Conservation (phyloP, 495 filamentous ascomycete genomes). For the Collariella sp. region DNA sequence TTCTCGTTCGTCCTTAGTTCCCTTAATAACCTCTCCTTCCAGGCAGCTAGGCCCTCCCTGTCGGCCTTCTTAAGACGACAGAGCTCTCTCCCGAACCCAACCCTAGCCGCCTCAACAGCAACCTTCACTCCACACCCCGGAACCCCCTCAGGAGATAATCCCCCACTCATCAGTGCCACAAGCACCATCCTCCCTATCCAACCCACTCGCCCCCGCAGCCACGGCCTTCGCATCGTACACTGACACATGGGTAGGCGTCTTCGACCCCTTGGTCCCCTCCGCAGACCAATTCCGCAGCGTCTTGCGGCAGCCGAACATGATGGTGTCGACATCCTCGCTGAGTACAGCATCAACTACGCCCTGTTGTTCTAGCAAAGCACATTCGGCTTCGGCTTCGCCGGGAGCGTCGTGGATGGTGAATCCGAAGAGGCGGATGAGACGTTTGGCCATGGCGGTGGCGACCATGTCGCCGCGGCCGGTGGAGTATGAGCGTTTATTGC, state of each 20-base stretch:
- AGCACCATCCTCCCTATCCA: conserved; percentile 88
- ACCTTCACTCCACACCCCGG: conserved; percentile 78
- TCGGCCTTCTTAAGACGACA: conserved; percentile 48
- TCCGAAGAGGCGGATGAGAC: conserved; percentile 74
- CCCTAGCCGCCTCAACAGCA: conserved; percentile 82
- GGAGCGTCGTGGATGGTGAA: conserved; percentile 82
- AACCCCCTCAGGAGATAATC: conserved; percentile 92
- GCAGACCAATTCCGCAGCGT: conserved; percentile 79
- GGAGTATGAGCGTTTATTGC: conserved; percentile 52
- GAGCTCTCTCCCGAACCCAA: conserved; percentile 75
- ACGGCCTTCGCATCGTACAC: conserved; percentile 53
- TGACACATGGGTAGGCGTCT: conserved; percentile 77
- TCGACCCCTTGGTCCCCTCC: conserved; percentile 52
- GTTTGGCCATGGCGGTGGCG: conserved; percentile 58
- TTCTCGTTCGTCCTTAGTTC: conserved; percentile 81
- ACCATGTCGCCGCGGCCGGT: conserved; percentile 39
- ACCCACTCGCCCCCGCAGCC: conserved; percentile 44
- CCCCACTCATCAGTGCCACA: conserved; percentile 90
- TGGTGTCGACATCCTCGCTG: conserved; percentile 93
- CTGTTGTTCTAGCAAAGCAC: conserved; percentile 71
- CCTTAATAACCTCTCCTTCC: conserved; percentile 65
- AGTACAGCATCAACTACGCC: conserved; percentile 91
- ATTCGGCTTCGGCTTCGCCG: conserved; percentile 95
- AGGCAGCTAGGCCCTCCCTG: conserved; percentile 50
- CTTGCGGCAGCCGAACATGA: conserved; percentile 87